Evolutionary conservation across 2,329 filamentous ascomycete species (phyloP).

Genomic region (Aureobasidium uvarum): DNA sequence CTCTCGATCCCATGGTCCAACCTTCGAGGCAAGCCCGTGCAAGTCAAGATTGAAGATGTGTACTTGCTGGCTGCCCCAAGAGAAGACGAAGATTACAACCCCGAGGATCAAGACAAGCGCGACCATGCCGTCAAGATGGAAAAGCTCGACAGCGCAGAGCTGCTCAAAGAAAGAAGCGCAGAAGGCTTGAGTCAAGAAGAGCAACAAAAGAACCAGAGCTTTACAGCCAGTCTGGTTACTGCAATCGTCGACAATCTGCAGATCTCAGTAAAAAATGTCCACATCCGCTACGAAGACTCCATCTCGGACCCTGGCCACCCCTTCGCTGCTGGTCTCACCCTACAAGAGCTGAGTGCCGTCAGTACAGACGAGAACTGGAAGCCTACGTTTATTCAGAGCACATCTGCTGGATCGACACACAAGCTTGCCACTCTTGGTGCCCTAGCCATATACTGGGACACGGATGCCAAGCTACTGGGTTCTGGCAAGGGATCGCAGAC

Average conservation of each 20-base stretch:
- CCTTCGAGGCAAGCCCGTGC: slow-evolving; percentile 87
- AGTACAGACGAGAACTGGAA: slow-evolving; percentile 95
- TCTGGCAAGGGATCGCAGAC: slow-evolving; percentile 71
- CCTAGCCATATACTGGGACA: slow-evolving; percentile 97
- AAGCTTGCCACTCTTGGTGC: slow-evolving; percentile 90
- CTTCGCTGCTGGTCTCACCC: slow-evolving; percentile 85
- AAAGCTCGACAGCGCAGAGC: slow-evolving; percentile 92
- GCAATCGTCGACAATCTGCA: slow-evolving; percentile 99
- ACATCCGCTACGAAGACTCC: slow-evolving; percentile 96
- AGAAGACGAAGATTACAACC: slow-evolving; percentile 89
- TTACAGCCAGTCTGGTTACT: slow-evolving; percentile 89
- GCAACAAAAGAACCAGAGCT: slow-evolving; percentile 96
- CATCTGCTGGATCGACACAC: slow-evolving; percentile 70
- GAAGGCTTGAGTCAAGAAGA: slow-evolving; percentile 94
- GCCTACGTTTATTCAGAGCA: slow-evolving; percentile 91
- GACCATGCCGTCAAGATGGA: slow-evolving; percentile 96
- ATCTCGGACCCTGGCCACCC: slow-evolving; percentile 93
- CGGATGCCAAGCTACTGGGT: slow-evolving; percentile 79
- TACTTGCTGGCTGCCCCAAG: slow-evolving; percentile 93
- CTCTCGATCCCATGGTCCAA: slow-evolving; percentile 98
- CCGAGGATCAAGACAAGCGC: slow-evolving; percentile 85
- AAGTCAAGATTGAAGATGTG: slow-evolving; percentile 94
- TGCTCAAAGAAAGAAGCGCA: slow-evolving; percentile 87
- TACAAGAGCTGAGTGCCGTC: slow-evolving; percentile 95
- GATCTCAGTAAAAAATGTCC: slow-evolving; percentile 96